Percentiles rank a stretch among this genome's conserved stretches.
Conservation (phyloP, 1,284 basidiomycete species). For the Puccinia triticina region DNA sequence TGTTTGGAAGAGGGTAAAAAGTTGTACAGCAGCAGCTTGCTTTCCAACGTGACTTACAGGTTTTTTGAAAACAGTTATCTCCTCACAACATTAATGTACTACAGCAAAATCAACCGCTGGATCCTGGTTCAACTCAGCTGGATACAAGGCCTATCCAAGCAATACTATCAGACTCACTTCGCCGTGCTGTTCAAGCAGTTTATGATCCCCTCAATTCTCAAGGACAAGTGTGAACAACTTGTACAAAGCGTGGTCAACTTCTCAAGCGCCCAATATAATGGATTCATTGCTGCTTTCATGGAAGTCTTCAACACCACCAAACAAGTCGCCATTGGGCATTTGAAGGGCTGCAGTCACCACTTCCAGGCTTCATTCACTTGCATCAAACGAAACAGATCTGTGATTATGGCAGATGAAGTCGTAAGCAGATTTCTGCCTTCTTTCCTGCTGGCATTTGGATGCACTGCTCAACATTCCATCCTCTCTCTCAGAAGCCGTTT, state of each 20-base stretch:
- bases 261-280: not conserved
- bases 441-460: too few relatives aligned
- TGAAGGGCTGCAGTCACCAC: too few relatives aligned
- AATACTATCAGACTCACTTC: too few relatives aligned
- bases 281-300: not conserved
- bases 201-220: not conserved
- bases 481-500: not conserved
- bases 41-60: too few relatives aligned
- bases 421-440: too few relatives aligned
- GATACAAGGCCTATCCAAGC: not conserved
- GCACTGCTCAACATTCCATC: too few relatives aligned
- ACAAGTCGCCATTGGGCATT: too few relatives aligned
- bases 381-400: not conserved
- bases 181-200: not conserved
- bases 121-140: not conserved
- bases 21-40: too few relatives aligned
- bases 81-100: too few relatives aligned
- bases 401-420: not conserved
- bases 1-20: too few relatives aligned
- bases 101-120: not conserved
- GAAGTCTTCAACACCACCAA: too few relatives aligned
- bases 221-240: not conserved
- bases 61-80: not conserved
- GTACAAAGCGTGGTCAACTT: not conserved
- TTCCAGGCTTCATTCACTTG: not conserved